phyloP scores from a whole-genome alignment of 148 eudicot species.

The Rhododendron vialii region DNA sequence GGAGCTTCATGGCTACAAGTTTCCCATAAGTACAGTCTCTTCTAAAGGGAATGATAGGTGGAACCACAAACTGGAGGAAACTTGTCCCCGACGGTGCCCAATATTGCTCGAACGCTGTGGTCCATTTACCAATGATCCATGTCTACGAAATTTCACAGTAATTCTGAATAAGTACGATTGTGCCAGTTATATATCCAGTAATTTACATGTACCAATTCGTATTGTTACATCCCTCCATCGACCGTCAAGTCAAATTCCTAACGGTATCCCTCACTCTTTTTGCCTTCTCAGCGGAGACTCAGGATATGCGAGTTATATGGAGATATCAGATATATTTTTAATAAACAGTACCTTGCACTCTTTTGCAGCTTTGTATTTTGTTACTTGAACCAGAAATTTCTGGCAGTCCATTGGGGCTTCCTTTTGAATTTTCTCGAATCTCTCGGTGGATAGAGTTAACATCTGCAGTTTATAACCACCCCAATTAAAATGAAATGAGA shows the following conservation, averaged over 20 bases:
- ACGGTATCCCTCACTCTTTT: neutral
- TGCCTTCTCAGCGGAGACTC: neutral
- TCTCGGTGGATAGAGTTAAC: slow-evolving; percentile 38
- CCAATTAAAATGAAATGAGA: neutral
- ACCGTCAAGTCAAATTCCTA: neutral
- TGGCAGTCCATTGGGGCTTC: slow-evolving; percentile 39
- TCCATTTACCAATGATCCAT: slow-evolving; percentile 56
- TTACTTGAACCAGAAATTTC: slow-evolving; percentile 41
- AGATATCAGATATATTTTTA: neutral
- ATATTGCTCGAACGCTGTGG: slow-evolving; percentile 37
- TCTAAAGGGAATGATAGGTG: slow-evolving; percentile 37
- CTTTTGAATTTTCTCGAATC: slow-evolving; percentile 34
- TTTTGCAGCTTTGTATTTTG: slow-evolving; percentile 38
- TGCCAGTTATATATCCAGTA: neutral
- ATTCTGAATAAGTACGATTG: neutral
- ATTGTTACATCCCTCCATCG: neutral
- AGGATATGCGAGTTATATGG: neutral
- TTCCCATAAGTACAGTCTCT: slow-evolving; percentile 53
- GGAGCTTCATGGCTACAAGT: slow-evolving; percentile 48
- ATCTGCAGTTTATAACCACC: slow-evolving; percentile 26
- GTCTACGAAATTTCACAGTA: slow-evolving; percentile 23
- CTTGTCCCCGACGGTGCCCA: slow-evolving; percentile 49
- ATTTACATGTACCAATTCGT: neutral
- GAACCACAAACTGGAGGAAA: slow-evolving; percentile 55
- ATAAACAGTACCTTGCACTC: slow-evolving; percentile 37